Evolutionary conservation across 2,329 filamentous ascomycete genomes (phyloP).

Genomic region (Epicoccum sorghinum): DNA sequence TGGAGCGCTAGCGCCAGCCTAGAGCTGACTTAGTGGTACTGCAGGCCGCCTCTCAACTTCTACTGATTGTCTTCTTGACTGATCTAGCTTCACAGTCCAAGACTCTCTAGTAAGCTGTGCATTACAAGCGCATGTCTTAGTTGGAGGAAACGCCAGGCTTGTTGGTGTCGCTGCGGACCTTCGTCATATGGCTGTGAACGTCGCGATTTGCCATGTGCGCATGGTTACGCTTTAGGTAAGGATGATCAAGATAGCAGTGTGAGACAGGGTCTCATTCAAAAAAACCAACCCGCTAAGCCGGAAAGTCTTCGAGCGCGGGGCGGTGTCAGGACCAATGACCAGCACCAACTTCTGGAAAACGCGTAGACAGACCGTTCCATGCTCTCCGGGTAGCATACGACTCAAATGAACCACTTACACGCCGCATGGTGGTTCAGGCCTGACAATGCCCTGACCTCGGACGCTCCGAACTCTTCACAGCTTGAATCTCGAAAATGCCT

Average conservation of each 20-base stretch:
- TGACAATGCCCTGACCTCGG: slow-evolving; percentile 24
- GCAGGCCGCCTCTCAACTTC: slow-evolving; percentile 3
- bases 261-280: slow-evolving; percentile 8
- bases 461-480: slow-evolving; percentile 26
- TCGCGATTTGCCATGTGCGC: slow-evolving; percentile 10
- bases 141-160: too few relatives aligned
- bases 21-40: slow-evolving; percentile 1
- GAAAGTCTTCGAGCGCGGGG: slow-evolving; percentile 3
- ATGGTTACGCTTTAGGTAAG: slow-evolving; percentile 13
- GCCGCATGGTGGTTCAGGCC: background rate
- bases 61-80: background rate
- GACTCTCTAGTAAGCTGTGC: too few relatives aligned
- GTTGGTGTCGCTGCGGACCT: background rate
- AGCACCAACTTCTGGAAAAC: background rate
- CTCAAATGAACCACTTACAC: background rate
- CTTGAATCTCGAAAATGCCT: slow-evolving; percentile 18
- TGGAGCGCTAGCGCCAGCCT: slow-evolving; percentile 13
- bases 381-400: background rate
- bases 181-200: slow-evolving; percentile 5
- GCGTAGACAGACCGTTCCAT: too few relatives aligned
- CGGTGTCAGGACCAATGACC: background rate
- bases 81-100: background rate
- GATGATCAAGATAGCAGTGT: slow-evolving; percentile 18
- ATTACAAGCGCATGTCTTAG: too few relatives aligned
- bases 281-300: slow-evolving; percentile 2